Evolutionary conservation across 2,329 filamentous ascomycete genomes (phyloP).

Genomic region (Phialophora expanda): DNA sequence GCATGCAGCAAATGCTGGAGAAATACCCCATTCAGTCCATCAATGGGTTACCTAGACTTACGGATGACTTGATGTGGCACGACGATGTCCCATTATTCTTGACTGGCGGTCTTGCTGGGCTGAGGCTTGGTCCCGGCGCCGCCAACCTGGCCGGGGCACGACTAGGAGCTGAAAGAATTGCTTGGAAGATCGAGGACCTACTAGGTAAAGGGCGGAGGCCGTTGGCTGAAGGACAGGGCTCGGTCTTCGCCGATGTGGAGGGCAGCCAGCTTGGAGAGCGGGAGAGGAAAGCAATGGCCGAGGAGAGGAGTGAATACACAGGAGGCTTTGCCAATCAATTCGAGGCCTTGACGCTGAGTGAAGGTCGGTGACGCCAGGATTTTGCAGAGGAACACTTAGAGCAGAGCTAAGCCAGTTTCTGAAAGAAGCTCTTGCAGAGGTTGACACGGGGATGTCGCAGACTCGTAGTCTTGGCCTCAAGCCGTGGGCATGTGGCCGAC

Average conservation of each 20-base stretch:
- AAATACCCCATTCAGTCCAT: conserved; percentile 66
- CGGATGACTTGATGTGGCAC: conserved; percentile 76
- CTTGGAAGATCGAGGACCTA: conserved; percentile 70
- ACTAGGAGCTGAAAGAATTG: conserved; percentile 73
- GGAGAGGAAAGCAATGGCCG: not conserved
- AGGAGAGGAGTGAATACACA: conserved; percentile 31
- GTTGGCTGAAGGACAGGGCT: not conserved
- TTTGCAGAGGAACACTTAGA: not conserved
- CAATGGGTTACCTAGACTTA: conserved; percentile 74
- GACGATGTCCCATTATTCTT: conserved; percentile 75
- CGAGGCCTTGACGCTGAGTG: conserved; percentile 21
- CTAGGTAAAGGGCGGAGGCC: conserved; percentile 45
- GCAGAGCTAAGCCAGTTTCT: not conserved
- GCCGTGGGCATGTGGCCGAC: too few species aligned
- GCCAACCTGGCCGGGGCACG: conserved; percentile 76
- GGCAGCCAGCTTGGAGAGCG: not conserved
- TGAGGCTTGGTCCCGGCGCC: conserved; percentile 73
- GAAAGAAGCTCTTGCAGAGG: too few species aligned
- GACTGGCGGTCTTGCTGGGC: conserved; percentile 68
- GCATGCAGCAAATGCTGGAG: conserved; percentile 63
- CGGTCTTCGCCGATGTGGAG: not conserved
- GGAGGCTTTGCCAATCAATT: conserved; percentile 36
- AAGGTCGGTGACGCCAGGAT: not conserved
- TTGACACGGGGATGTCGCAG: too few species aligned
- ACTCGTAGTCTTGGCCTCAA: too few species aligned